A percentile compares a stretch with the other conserved stretches of the same genome.
Evolutionary conservation across 306 rosid species (phyloP).

Genomic region (Corylus heterophylla): DNA sequence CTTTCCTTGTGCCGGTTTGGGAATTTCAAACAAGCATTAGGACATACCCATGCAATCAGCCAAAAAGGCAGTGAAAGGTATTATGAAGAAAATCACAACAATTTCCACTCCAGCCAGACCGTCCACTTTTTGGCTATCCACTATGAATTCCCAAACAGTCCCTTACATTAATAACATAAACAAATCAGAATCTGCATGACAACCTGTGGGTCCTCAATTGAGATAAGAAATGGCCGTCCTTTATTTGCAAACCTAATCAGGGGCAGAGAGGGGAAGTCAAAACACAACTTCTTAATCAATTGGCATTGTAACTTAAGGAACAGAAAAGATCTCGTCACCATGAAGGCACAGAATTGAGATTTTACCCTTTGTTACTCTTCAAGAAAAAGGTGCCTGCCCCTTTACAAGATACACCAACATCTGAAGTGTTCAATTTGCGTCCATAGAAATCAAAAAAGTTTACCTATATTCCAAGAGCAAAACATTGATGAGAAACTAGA

Average conservation of each 20-base stretch:
- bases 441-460: slow-evolving; percentile 89
- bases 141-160: slow-evolving; percentile 11
- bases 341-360: slow-evolving; percentile 6
- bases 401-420: slow-evolving; percentile 92
- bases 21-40: slow-evolving; percentile 11
- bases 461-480: slow-evolving; percentile 49
- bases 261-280: slow-evolving; percentile 11
- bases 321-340: slow-evolving; percentile 6
- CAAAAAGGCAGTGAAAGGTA: slow-evolving; percentile 14
- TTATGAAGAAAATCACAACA: background rate
- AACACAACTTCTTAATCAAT: slow-evolving; percentile 14
- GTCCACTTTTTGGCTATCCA: background rate
- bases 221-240: slow-evolving; percentile 63
- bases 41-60: background rate
- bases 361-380: slow-evolving; percentile 75
- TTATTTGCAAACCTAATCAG: slow-evolving; percentile 54
- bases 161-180: slow-evolving; percentile 5
- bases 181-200: slow-evolving; percentile 15
- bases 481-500: slow-evolving; percentile 12
- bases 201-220: slow-evolving; percentile 99
- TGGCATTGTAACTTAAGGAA: slow-evolving; percentile 1
- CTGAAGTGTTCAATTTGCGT: slow-evolving; percentile 82
- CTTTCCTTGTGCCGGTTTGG: background rate
- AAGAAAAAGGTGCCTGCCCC: slow-evolving; percentile 71
- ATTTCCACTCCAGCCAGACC: background rate